Base-by-base conservation (phyloP, 768 basidiomycete genomes). In the Auriscalpium orientale region DNA sequence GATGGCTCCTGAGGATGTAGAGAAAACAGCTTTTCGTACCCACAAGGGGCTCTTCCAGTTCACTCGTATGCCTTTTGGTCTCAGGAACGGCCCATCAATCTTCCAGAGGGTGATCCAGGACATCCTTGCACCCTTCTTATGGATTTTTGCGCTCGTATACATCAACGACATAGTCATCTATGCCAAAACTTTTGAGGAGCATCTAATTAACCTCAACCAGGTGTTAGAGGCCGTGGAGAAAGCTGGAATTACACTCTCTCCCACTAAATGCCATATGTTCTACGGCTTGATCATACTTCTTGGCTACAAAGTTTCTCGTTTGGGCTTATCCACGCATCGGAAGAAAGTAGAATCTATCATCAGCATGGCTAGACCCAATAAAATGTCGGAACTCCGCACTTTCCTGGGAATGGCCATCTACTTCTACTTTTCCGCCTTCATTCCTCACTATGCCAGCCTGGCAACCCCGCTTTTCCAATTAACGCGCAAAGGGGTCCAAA, bases 21-120 rank as follows among this genome's bases (percentile, higher is more conserved):
- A 71, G 33, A 71, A 72, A 37, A 68, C 70, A 0, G 74, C 73
- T 0, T 77, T 78, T 51, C 51, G 70, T 2, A 69, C 69, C 0
- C 77, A 76, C 56, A 49, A 60, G 43, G 77, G 76, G 7, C 58
- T 76, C 0, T 73, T 58, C 37, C 75, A 78, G 55, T 77, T 77
- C 58, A 56, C 52, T 21, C 46, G 71, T 35, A 75, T 77, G 72
- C 75, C 74, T 0, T 77, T 78, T 48, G 62, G 62, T 0, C 55
- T 58, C 0, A 38, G 56, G 11, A 69, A 70, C 44, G 67, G 56
- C 0, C 76, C 75, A 0, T 61, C 68, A 2, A 64, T 74, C 0
- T 76, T 76, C 54, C 76, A 77, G 52, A 46, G 72, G 16, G 59
- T 74, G 0, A 77, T 78, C 74, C 72, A 76, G 53, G 9, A 15